These are phyloP conservation scores for Claviceps sp. DNA, from an alignment of 2,329 filamentous ascomycete species.

Conservation along the genomic window DNA sequence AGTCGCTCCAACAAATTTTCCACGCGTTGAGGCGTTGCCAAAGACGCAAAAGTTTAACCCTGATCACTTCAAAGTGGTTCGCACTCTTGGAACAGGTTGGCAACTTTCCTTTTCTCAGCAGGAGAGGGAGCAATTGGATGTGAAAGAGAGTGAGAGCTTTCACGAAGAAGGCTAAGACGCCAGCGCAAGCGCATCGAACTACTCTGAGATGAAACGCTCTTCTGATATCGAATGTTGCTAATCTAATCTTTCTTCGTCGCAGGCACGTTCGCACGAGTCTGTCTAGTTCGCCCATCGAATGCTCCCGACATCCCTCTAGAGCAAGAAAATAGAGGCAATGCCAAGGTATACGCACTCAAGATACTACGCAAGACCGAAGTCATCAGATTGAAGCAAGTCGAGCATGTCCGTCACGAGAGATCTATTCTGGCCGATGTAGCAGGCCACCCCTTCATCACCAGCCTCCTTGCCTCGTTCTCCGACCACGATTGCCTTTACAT, in stretches of 20 bases:
- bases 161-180: background rate
- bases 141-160: background rate
- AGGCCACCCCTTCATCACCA: slow-evolving; percentile 74
- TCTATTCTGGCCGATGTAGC: slow-evolving; percentile 64
- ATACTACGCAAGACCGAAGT: slow-evolving; percentile 62
- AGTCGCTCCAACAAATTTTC: background rate
- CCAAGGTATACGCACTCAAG: slow-evolving; percentile 64
- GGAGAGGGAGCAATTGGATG: background rate
- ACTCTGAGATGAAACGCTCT: background rate
- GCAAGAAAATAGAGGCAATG: slow-evolving; percentile 16
- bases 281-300: slow-evolving; percentile 55
- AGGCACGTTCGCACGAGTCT: slow-evolving; percentile 75
- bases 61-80: slow-evolving; percentile 56
- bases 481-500: slow-evolving; percentile 70
- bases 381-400: slow-evolving; percentile 72
- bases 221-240: background rate
- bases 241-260: background rate
- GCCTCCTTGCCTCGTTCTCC: slow-evolving; percentile 64
- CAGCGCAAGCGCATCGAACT: background rate
- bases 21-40: slow-evolving; percentile 11
- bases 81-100: slow-evolving; percentile 61
- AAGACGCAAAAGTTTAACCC: slow-evolving; percentile 18
- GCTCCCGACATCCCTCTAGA: slow-evolving; percentile 23
- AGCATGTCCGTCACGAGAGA: slow-evolving; percentile 76
- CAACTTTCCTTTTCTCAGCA: background rate